Evolutionary conservation across 192 early-diverging fungal species (phyloP).

Genomic region (Phycomyces blakesleeanus): DNA sequence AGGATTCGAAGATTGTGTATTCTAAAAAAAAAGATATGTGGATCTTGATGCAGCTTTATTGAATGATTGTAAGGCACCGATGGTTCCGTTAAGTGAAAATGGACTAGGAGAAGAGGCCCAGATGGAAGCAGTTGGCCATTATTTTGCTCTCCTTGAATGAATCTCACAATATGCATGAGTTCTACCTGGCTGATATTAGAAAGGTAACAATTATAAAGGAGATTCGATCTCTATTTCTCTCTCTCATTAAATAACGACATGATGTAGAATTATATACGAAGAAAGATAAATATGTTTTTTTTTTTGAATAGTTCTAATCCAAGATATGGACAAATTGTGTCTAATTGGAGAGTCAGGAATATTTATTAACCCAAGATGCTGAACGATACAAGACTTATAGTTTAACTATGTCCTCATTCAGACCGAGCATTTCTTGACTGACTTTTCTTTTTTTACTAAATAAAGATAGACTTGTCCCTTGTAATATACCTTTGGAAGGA

Average conservation of each 20-base stretch:
- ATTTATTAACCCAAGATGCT: background rate
- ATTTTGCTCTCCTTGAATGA: background rate
- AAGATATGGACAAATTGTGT: background rate
- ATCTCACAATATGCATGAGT: background rate
- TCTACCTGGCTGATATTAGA: background rate
- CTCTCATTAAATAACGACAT: no score
- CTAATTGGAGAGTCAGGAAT: background rate
- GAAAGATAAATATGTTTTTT: no score
- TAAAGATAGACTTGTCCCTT: background rate
- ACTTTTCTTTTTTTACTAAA: background rate
- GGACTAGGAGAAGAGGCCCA: background rate
- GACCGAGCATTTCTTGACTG: background rate
- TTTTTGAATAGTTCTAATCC: background rate
- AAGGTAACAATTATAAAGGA: background rate
- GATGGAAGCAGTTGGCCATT: background rate
- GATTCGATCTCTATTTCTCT: no score
- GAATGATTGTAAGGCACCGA: background rate
- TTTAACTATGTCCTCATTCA: background rate
- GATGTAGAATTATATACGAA: no score
- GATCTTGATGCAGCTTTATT: background rate
- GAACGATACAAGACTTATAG: background rate
- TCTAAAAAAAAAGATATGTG: background rate
- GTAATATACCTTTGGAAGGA: background rate
- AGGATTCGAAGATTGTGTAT: constrained; percentile 26
- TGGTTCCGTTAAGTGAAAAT: background rate